Base-by-base conservation (phyloP, 495 filamentous ascomycete species). In the Chlorociboria aeruginascens region DNA sequence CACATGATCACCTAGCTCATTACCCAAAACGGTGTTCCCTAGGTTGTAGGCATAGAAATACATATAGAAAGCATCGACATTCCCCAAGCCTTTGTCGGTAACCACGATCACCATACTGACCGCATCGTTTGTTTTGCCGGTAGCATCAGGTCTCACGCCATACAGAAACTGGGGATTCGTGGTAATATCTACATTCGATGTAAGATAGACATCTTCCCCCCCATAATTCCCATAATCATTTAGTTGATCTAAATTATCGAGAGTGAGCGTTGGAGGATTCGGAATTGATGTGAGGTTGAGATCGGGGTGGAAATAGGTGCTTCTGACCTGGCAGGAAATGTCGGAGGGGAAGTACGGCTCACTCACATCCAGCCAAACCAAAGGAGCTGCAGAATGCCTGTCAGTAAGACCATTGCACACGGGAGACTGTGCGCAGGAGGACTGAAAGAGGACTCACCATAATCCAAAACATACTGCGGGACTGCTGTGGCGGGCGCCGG, bases 1-100 rank as follows among this genome's bases (percentile, higher is more conserved):
- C 11, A 98, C 83, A 58, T 98, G 92, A 58, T 98, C 96, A 12
- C 92, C 92, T 51, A 95, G 95, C 8, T 93, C 85, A 51, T 92
- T 79, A 44, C 82, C 81, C 45, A 87, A 69, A 2, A 98, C 92
- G 3, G 80, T 80, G 61, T 96, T 94, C 2, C 92, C 92, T 0
- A 90, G 77, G 56, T 98, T 98, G 69, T 93, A 98, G 56, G 85
- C 86, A 74, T 98, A 98, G 61, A 98, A 98, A 69, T 85, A 97
- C 72, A 96, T 97, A 84, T 89, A 98, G 61, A 97, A 98, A 0
- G 86, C 92, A 61, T 98, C 92, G 20, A 95, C 64, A 28, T 88
- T 74, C 32, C 84, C 72, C 17, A 38, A 35, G 10, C 57, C 57
- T 20, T 51, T 51, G 32, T 63, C 51, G 44, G 50, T 54, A 13